Base-by-base conservation (phyloP, 371 early-diverging fungal genomes). In the Apophysomyces ossiformis region DNA sequence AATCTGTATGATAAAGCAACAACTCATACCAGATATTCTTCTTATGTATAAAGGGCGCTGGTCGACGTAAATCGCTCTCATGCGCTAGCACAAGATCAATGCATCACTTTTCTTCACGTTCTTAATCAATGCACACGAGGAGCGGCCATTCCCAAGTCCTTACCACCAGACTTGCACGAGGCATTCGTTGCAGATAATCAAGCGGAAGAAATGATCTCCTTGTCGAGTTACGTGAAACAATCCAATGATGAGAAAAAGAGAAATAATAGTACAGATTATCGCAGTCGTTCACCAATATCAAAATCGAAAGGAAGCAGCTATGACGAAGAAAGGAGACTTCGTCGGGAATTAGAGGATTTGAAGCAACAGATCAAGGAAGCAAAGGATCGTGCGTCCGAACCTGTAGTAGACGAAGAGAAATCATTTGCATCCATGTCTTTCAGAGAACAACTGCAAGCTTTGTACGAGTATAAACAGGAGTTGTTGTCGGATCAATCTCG, bases 201-300 rank as follows among this genome's bases (percentile, higher is more conserved):
- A 32, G 67, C 56, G n/a, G 61, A 50, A 60, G 79, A 79, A 41
- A 81, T 81, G 0, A 67, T 67, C 46, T 54, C 81, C 44, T 79
- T 81, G 1, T 79, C 81, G 50, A 81, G 81, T 32, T 83, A 83
- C 64, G 84, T 81, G 32, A 83, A 74, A 37, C 77, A 81, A 18
- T 63, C 80, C 11, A 79, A 81, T 21, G 76, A 75, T 3, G 79
- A 79, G 15, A 83, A 50, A 50, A 21, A 16, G 7, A 50, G 21
- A 26, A 50, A 50, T 21, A 47, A 47, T 18, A 50, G 5, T 21
- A 21, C 46, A 0, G 13, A 7, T 5, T 5, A 50, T n/a, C 54
- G 21, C 16, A 50, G 18, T 21, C 54, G 21, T 50, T 50, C 54
- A 21, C 21, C 54, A n/a, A 7, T 11, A 50, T 21, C 7, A 41